These are phyloP conservation scores for Russula brevipes DNA, from an alignment of 768 basidiomycete species.

Conservation along the genomic window DNA sequence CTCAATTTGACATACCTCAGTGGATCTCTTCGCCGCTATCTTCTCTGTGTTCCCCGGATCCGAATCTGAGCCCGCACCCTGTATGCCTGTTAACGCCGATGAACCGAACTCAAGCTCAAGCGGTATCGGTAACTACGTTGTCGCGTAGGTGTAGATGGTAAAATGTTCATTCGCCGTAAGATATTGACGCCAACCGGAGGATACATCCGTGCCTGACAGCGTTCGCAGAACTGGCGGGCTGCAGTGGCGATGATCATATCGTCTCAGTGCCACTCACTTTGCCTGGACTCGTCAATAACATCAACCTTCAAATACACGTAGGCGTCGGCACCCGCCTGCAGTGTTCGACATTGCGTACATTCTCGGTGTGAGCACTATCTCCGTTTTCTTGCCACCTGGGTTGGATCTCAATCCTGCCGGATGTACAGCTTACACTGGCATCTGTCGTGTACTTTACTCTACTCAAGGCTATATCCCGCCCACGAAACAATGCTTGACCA, in stretches of 20 bases:
- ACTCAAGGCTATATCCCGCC: constrained; percentile 21
- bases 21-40: not conserved
- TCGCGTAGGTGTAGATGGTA: not conserved
- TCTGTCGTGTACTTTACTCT: constrained; percentile 18
- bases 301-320: constrained; percentile 59
- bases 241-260: constrained; percentile 59
- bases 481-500: constrained; percentile 23
- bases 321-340: constrained; percentile 51
- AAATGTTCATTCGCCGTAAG: too few relatives aligned
- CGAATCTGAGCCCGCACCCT: not conserved
- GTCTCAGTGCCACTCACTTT: constrained; percentile 64
- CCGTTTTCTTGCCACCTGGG: not conserved
- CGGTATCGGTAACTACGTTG: not conserved
- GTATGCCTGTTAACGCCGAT: not conserved
- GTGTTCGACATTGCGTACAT: constrained; percentile 74
- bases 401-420: not conserved
- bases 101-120: not conserved
- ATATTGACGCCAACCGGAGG: too few relatives aligned
- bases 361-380: constrained; percentile 48
- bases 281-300: constrained; percentile 72
- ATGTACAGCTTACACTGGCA: constrained; percentile 19
- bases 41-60: not conserved
- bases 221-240: constrained; percentile 78
- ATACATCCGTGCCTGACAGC: not conserved
- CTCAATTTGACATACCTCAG: too few relatives aligned